These are phyloP conservation scores for Aspergillus egyptiacus DNA, from an alignment of 495 filamentous ascomycete genomes.

Conservation along the genomic window DNA sequence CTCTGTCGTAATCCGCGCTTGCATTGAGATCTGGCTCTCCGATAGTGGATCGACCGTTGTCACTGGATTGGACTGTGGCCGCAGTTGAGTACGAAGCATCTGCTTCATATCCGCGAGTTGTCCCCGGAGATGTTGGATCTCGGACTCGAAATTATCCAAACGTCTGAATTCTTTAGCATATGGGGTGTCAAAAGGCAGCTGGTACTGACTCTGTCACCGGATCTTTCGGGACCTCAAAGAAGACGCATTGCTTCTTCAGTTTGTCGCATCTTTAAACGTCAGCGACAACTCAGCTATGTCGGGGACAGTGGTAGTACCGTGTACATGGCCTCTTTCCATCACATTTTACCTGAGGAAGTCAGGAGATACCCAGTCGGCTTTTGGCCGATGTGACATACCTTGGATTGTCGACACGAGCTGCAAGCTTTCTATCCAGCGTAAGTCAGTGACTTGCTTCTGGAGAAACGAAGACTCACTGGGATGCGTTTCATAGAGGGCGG, in stretches of 20 bases:
- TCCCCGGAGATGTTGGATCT: conserved; percentile 24
- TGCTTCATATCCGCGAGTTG: conserved; percentile 29
- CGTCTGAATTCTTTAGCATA: no score
- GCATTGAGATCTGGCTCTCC: not conserved
- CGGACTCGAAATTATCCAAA: conserved; percentile 30
- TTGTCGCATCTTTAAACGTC: conserved; percentile 26
- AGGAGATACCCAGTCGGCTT: conserved; percentile 1
- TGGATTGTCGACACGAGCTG: conserved; percentile 33
- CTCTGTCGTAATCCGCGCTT: not conserved
- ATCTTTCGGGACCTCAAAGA: conserved; percentile 36
- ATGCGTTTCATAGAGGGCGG: conserved; percentile 35
- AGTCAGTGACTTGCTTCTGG: not conserved
- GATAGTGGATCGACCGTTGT: not conserved
- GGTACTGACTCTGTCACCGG: conserved; percentile 28
- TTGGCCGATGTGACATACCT: conserved; percentile 17
- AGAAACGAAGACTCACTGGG: conserved; percentile 21
- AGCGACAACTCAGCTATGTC: not conserved
- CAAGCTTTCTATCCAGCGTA: conserved; percentile 31
- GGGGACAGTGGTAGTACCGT: conserved; percentile 20
- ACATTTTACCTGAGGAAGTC: conserved; percentile 29
- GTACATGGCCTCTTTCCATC: conserved; percentile 37
- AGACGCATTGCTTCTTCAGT: conserved; percentile 30
- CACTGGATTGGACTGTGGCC: not conserved
- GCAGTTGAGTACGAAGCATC: conserved; percentile 14
- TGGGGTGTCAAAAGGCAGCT: no score